Conservation (phyloP, 139 green algal genomes). For the Haematococcus lacustris region DNA sequence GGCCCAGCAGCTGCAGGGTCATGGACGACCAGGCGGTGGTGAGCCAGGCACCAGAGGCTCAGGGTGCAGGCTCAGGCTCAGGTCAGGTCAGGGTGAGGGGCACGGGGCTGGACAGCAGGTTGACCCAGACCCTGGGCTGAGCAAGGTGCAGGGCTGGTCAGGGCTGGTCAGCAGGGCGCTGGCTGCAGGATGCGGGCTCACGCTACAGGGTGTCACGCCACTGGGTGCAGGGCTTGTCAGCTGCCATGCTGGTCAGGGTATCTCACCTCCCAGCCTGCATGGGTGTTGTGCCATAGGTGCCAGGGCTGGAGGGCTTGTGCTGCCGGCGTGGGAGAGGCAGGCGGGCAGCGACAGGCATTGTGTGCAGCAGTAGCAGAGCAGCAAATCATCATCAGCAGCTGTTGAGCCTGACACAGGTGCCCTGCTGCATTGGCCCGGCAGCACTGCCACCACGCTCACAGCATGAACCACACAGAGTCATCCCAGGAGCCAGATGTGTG, state of each 20-base stretch:
- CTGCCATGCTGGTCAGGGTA: too few species aligned
- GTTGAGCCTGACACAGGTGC: background rate
- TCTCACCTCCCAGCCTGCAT: too few species aligned
- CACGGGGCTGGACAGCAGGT: background rate
- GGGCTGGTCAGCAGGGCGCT: background rate
- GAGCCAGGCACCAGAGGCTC: background rate
- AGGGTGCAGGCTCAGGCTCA: background rate
- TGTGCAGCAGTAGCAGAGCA: too few species aligned
- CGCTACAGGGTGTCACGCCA: too few species aligned
- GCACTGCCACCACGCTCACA: background rate
- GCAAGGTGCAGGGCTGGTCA: background rate
- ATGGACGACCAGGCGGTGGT: background rate
- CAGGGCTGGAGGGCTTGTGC: too few species aligned
- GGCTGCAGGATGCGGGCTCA: background rate
- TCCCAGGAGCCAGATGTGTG: background rate
- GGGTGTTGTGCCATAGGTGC: too few species aligned
- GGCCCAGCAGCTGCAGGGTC: too few species aligned
- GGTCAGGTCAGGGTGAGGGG: background rate
- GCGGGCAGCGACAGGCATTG: too few species aligned
- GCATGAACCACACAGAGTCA: background rate
- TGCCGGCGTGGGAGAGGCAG: too few species aligned
- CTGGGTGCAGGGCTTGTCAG: too few species aligned
- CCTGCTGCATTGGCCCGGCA: background rate
- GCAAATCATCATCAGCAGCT: too few species aligned
- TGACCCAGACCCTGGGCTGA: background rate